phyloP scores from a whole-genome alignment of 192 early-diverging fungal species.

The Lobosporangium transversale region DNA sequence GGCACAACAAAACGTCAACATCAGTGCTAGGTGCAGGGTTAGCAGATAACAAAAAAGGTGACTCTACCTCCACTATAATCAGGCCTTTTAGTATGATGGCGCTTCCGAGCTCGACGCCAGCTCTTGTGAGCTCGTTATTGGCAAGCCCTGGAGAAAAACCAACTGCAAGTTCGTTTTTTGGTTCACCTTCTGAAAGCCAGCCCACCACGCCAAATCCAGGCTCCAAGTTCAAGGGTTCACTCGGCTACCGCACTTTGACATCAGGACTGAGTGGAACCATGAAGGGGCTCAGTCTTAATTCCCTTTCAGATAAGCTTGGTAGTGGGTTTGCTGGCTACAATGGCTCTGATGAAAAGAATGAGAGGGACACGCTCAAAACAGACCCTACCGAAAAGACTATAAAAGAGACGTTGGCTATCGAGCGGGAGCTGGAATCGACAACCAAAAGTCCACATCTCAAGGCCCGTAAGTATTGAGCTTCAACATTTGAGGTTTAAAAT shows the following conservation, averaged over 20 bases:
- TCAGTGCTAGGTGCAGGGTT: neutral
- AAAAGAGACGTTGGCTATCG: slow-evolving; percentile 10
- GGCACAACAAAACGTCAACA: slow-evolving; percentile 27
- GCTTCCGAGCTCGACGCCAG: slow-evolving; percentile 29
- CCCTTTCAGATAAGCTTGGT: slow-evolving; percentile 49
- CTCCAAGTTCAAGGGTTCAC: slow-evolving; percentile 26
- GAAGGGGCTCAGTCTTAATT: slow-evolving; percentile 48
- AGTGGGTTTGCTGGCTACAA: slow-evolving; percentile 40
- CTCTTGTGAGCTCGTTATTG: slow-evolving; percentile 9
- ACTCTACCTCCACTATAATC: neutral
- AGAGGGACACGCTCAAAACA: slow-evolving; percentile 16
- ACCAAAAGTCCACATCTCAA: slow-evolving; percentile 62
- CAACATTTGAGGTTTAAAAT: neutral
- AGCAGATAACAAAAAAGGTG: slow-evolving; percentile 9
- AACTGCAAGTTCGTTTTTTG: slow-evolving; percentile 12
- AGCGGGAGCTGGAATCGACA: slow-evolving; percentile 12
- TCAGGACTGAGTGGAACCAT: slow-evolving; percentile 46
- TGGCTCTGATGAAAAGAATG: slow-evolving; percentile 18
- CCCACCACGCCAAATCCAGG: slow-evolving; percentile 42
- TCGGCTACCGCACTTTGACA: slow-evolving; percentile 37
- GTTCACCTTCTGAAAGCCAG: slow-evolving; percentile 20
- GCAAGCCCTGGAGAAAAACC: slow-evolving; percentile 7
- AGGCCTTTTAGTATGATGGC: slow-evolving; percentile 45
- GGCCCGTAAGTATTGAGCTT: slow-evolving; percentile 58
- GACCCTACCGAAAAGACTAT: slow-evolving; percentile 2